Percentiles rank a stretch among this genome's conserved stretches.
Evolutionary conservation across 768 basidiomycete species (phyloP).

Genomic region (Crepidotus variabilis): DNA sequence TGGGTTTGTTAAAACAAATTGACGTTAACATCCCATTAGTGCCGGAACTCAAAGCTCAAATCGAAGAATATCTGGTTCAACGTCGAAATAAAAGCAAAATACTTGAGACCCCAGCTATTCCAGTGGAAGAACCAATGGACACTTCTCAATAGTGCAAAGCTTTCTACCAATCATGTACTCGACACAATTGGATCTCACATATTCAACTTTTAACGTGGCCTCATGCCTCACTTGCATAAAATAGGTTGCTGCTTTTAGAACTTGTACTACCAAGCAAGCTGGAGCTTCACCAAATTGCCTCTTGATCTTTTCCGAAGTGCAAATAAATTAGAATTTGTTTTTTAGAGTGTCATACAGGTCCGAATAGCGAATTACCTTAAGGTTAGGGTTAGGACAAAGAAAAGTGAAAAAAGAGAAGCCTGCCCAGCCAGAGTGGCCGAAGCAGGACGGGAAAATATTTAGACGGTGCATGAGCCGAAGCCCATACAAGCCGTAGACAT

Average conservation of each 20-base stretch:
- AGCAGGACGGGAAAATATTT: constrained; percentile 77
- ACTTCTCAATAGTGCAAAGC: constrained; percentile 3
- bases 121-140: constrained; percentile 8
- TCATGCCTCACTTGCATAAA: no score
- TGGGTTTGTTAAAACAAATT: background rate
- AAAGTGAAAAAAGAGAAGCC: constrained; percentile 48
- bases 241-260: no score
- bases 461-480: constrained; percentile 77
- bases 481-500: constrained; percentile 58
- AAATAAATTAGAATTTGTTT: no score
- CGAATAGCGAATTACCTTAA: no score
- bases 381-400: no score
- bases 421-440: constrained; percentile 61
- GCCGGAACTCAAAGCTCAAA: constrained; percentile 66
- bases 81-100: constrained; percentile 38
- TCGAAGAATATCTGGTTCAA: constrained; percentile 67
- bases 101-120: constrained; percentile 10
- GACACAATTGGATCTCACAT: no score
- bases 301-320: no score
- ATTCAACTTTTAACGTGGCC: no score
- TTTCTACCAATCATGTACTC: no score
- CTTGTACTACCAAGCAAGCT: no score
- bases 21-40: constrained; percentile 34
- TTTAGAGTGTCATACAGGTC: no score
- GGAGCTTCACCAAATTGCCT: no score